Evolutionary conservation across 1,284 basidiomycete species (phyloP), one percentile per base, ranked within the genome.

Genomic region (Cryptococcus neoformans): DNA sequence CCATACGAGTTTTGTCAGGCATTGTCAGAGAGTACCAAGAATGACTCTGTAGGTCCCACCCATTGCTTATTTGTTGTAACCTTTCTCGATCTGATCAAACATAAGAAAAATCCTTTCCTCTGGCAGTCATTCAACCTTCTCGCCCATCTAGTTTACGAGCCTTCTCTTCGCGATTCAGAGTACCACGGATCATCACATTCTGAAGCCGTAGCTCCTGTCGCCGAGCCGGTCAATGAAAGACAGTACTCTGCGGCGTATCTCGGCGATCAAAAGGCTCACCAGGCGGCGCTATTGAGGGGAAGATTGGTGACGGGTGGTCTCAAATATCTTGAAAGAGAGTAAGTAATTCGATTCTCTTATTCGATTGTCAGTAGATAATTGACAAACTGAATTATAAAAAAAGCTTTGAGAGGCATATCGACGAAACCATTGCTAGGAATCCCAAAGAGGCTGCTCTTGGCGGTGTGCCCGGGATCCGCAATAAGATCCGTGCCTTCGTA

Each of bases 401-500:
- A 21, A 21, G 79, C 69, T 96, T 91, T 71, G 90, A 88, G 83
- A 84, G 87, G 54, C 83, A 93, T 53, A 76, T 99, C 56, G 92
- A 95, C 65, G 83, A 87, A 46, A 89, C 88, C 0, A 83, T 98
- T n/a, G 87, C 89, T 55, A 83, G 88, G 8, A 81, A 90, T 28
- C 90, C 92, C 0, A 83, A 85, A 56, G 89, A 96, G 67, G 95
- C 95, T 1, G 83, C 85, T 49, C 82, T 98, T 3, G 96, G 96
- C 35, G 95, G 95, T 37, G 87, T 93, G 56, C 96, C 95, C 0
- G 91, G 89, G 54, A 82, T 93, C 11, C 82, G 86, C 17, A 96
- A 97, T 80, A 92, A 90, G 73, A 86, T 97, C 39, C 82, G 91
- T 34, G 92, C 91, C 1, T 96, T 89, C 73, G 80, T 93, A 35